Conservation (phyloP, 257 asterid species). For the Plantago major region DNA sequence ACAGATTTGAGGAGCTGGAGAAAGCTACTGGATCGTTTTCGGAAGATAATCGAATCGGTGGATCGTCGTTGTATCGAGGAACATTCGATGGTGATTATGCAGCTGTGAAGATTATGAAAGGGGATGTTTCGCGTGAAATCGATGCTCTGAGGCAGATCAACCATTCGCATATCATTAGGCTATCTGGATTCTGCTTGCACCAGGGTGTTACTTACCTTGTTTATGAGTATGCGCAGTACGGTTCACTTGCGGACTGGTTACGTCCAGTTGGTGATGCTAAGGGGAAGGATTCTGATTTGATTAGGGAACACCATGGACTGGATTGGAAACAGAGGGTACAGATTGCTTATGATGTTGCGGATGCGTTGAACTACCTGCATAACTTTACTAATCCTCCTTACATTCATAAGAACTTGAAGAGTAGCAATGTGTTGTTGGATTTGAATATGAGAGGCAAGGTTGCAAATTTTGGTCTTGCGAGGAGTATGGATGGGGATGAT, state of each 20-base stretch:
- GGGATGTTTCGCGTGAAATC: conserved; percentile 44
- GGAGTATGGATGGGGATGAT: conserved; percentile 23
- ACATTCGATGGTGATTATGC: conserved; percentile 55
- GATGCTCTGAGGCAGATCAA: conserved; percentile 43
- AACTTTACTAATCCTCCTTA: conserved; percentile 54
- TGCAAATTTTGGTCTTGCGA: conserved; percentile 38
- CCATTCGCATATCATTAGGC: conserved; percentile 47
- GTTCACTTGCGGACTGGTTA: conserved; percentile 42
- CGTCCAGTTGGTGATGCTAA: conserved; percentile 3
- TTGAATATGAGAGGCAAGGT: conserved; percentile 47
- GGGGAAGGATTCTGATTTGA: conserved; percentile 2
- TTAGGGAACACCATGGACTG: conserved; percentile 12
- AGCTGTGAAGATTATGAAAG: conserved; percentile 53
- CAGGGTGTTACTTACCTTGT: conserved; percentile 55
- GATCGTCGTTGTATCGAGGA: conserved; percentile 42
- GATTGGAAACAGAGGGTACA: conserved; percentile 55
- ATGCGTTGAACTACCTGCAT: conserved; percentile 60
- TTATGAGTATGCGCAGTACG: conserved; percentile 51
- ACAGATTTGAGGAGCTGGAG: conserved; percentile 44
- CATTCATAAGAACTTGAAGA: conserved; percentile 58
- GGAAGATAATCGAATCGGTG: conserved; percentile 35
- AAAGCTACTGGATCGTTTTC: conserved; percentile 42
- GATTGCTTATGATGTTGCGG: conserved; percentile 51
- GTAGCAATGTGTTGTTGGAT: conserved; percentile 48
- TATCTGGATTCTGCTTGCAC: conserved; percentile 54